phyloP scores from a whole-genome alignment of 2,329 filamentous ascomycete genomes.

The Cadophora malorum region DNA sequence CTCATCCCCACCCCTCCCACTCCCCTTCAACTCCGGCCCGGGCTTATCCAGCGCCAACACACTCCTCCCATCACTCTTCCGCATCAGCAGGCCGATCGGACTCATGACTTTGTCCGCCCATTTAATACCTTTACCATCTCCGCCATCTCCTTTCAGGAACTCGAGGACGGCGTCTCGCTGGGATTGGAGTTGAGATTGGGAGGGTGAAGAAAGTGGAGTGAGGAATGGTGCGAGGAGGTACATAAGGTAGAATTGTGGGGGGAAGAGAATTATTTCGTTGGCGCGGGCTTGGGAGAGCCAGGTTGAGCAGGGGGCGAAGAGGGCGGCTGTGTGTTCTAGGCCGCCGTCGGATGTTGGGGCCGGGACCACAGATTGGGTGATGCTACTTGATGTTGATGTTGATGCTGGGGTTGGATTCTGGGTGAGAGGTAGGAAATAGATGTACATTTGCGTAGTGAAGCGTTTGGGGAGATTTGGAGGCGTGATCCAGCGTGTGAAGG shows the following conservation, averaged over 20 bases:
- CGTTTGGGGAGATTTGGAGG: slow-evolving; percentile 74
- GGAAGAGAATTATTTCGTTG: slow-evolving; percentile 82
- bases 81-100: slow-evolving; percentile 55
- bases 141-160: slow-evolving; percentile 56
- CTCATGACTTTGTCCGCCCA: slow-evolving; percentile 69
- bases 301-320: slow-evolving; percentile 71
- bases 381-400: slow-evolving; percentile 30
- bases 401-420: slow-evolving; percentile 35
- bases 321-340: slow-evolving; percentile 72
- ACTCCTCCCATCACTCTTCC: slow-evolving; percentile 56
- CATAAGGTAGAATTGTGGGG: slow-evolving; percentile 83
- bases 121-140: slow-evolving; percentile 48
- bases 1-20: slow-evolving; percentile 59
- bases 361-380: slow-evolving; percentile 43
- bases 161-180: slow-evolving; percentile 60
- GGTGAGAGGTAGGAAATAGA: slow-evolving; percentile 79
- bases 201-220: slow-evolving; percentile 34
- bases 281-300: slow-evolving; percentile 71
- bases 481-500: slow-evolving; percentile 93
- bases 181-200: slow-evolving; percentile 47
- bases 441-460: slow-evolving; percentile 96
- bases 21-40: slow-evolving; percentile 58
- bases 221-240: slow-evolving; percentile 63
- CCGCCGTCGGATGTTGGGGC: slow-evolving; percentile 75
- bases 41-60: slow-evolving; percentile 65